phyloP scores from a whole-genome alignment of 441 rosid genomes.

The Eutrema salsugineum region DNA sequence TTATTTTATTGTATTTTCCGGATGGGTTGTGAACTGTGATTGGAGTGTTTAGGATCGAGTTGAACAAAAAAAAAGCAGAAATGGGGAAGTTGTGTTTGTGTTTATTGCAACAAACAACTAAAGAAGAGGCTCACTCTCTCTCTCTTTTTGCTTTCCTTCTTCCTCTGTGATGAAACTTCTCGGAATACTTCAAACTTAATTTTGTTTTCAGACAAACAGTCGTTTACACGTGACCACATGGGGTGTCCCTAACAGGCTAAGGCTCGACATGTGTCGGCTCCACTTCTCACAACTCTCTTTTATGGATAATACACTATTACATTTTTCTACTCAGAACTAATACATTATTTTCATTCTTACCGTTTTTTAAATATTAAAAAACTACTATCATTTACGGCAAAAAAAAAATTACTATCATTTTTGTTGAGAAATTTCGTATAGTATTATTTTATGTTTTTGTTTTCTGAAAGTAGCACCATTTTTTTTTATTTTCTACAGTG shows the following conservation, averaged over 20 bases:
- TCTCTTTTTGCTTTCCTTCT: background rate
- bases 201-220: slow-evolving; percentile 12
- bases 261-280: slow-evolving; percentile 30
- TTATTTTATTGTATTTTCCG: background rate
- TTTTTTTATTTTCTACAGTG: too few relatives aligned
- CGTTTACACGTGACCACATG: slow-evolving; percentile 36
- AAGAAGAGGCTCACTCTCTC: slow-evolving; percentile 21
- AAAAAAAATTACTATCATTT: too few relatives aligned
- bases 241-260: slow-evolving; percentile 12
- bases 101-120: slow-evolving; percentile 31
- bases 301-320: background rate
- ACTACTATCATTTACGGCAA: too few relatives aligned
- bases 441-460: too few relatives aligned
- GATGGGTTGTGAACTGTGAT: slow-evolving; percentile 7
- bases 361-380: too few relatives aligned
- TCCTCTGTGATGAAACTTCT: slow-evolving; percentile 15
- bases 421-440: too few relatives aligned
- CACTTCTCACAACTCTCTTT: slow-evolving; percentile 19
- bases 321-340: background rate
- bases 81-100: slow-evolving; percentile 28
- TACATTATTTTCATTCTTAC: too few relatives aligned
- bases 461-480: too few relatives aligned
- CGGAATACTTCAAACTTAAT: slow-evolving; percentile 11
- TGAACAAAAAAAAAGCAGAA: background rate
- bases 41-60: background rate